Percentiles rank a stretch among this genome's conserved stretches.
Evolutionary conservation across 495 filamentous ascomycete genomes (phyloP).

Genomic region (Corynascus novoguineensis): DNA sequence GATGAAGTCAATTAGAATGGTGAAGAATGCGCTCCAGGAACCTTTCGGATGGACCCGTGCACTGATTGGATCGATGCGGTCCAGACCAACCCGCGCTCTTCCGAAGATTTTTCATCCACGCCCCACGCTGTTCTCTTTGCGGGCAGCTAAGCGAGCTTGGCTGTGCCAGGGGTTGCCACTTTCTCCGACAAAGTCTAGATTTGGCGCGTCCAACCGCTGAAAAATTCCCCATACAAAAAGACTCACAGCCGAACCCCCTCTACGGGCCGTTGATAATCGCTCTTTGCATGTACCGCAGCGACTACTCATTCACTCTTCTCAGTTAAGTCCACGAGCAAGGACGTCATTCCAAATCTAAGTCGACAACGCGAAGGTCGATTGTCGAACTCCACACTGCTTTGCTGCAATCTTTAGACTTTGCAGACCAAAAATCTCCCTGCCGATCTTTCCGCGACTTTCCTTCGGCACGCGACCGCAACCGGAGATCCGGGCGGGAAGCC

Average conservation of each 20-base stretch:
- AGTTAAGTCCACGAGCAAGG: not conserved
- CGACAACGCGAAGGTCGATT: constrained; percentile 27
- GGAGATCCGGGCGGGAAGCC: constrained; percentile 17
- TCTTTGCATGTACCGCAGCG: constrained; percentile 19
- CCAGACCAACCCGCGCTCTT: not conserved
- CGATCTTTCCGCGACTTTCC: constrained; percentile 6
- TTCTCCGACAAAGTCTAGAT: constrained; percentile 22
- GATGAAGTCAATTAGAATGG: constrained; percentile 3
- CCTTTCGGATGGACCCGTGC: not conserved
- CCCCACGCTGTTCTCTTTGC: constrained; percentile 2
- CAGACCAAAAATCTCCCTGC: not conserved
- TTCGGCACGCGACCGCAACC: constrained; percentile 19
- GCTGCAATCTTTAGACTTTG: not conserved
- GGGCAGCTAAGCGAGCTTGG: not conserved
- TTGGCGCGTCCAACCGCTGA: constrained; percentile 14
- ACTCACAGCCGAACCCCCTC: constrained; percentile 11
- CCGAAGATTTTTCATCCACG: constrained; percentile 16
- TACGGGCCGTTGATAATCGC: not conserved
- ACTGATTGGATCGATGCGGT: constrained; percentile 11
- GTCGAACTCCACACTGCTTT: constrained; percentile 11
- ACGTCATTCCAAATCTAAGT: not conserved
- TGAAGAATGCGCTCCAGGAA: not conserved
- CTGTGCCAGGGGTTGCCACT: constrained; percentile 5
- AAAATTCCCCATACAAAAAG: constrained; percentile 12
- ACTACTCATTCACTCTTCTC: constrained; percentile 4